Evolutionary conservation across 1,139 yeast genomes (phyloP).

Genomic region (Debaryomyces psychrophilus): DNA sequence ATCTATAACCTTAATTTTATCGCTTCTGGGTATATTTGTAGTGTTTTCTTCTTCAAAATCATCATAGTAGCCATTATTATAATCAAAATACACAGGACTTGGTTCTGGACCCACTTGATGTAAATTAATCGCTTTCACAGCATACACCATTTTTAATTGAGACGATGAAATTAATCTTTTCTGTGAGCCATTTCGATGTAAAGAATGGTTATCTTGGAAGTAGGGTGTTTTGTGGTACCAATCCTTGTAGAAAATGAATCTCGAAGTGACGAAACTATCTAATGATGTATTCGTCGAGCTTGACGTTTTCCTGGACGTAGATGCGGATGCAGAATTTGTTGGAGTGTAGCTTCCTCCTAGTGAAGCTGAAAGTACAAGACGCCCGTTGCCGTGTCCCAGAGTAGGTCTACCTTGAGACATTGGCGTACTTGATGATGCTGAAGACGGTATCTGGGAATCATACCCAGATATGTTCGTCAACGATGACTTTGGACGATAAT

Average conservation of each 20-base stretch:
- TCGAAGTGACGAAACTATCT: slow-evolving; percentile 28
- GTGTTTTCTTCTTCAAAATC: slow-evolving; percentile 3
- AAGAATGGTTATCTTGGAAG: slow-evolving; percentile 18
- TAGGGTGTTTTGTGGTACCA: slow-evolving; percentile 39
- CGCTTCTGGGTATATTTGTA: not conserved
- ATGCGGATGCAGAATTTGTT: slow-evolving; percentile 2
- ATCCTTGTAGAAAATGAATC: slow-evolving; percentile 39
- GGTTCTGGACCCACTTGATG: slow-evolving; percentile 12
- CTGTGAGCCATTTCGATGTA: not conserved
- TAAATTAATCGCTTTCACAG: slow-evolving; percentile 23
- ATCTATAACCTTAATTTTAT: slow-evolving; percentile 1
- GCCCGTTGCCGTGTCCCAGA: slow-evolving; percentile 15
- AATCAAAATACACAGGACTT: slow-evolving; percentile 29
- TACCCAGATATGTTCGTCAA: not conserved
- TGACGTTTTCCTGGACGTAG: not conserved
- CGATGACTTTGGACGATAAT: slow-evolving; percentile 10
- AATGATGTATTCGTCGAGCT: slow-evolving; percentile 11
- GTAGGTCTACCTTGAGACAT: slow-evolving; percentile 4
- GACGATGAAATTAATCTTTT: slow-evolving; percentile 9
- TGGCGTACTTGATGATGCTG: slow-evolving; percentile 11
- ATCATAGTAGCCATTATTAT: slow-evolving; percentile 19
- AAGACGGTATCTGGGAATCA: slow-evolving; percentile 8
- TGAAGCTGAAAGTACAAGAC: slow-evolving; percentile 25
- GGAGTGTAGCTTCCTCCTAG: slow-evolving; percentile 14
- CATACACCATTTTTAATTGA: slow-evolving; percentile 25